Conservation (phyloP, 495 filamentous ascomycete genomes). For the Penicillium egyptiacum region DNA sequence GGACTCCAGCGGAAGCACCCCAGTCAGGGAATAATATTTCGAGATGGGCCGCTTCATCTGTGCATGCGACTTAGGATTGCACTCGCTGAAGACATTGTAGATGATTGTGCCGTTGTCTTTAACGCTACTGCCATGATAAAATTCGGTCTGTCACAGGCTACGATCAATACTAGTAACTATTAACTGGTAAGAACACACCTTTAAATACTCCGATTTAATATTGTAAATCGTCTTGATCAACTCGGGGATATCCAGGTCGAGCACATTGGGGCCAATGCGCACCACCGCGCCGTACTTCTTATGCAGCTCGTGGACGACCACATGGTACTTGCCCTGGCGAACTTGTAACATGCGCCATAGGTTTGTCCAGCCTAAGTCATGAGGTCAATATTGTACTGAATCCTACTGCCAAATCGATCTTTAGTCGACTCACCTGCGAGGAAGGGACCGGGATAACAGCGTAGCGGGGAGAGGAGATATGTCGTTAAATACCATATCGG, state of each 20-base stretch:
- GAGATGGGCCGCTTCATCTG: conserved; percentile 35
- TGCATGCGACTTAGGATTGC: conserved; percentile 30
- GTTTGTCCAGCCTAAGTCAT: conserved; percentile 32
- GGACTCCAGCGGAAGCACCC: conserved; percentile 32
- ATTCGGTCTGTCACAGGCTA: conserved; percentile 32
- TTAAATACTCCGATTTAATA: conserved; percentile 25
- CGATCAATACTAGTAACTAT: not conserved
- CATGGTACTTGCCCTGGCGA: conserved; percentile 27
- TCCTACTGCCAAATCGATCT: not conserved
- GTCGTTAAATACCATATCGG: conserved; percentile 20
- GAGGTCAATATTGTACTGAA: not conserved
- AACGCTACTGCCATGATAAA: conserved; percentile 38
- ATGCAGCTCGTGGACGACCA: conserved; percentile 37
- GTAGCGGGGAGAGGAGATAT: conserved; percentile 30
- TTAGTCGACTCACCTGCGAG: conserved; percentile 28
- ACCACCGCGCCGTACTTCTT: conserved; percentile 35
- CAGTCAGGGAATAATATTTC: conserved; percentile 36
- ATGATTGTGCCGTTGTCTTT: conserved; percentile 36
- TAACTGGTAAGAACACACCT: conserved; percentile 10
- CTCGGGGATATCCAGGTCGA: conserved; percentile 31
- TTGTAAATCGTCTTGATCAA: conserved; percentile 31
- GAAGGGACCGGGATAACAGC: conserved; percentile 36
- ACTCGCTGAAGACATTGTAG: conserved; percentile 35
- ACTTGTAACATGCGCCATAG: conserved; percentile 37
- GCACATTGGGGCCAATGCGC: conserved; percentile 33